Evolutionary conservation across 148 eudicot species (phyloP), one percentile per base, ranked within the genome.

Genomic region (Salicornia ramosissima): DNA sequence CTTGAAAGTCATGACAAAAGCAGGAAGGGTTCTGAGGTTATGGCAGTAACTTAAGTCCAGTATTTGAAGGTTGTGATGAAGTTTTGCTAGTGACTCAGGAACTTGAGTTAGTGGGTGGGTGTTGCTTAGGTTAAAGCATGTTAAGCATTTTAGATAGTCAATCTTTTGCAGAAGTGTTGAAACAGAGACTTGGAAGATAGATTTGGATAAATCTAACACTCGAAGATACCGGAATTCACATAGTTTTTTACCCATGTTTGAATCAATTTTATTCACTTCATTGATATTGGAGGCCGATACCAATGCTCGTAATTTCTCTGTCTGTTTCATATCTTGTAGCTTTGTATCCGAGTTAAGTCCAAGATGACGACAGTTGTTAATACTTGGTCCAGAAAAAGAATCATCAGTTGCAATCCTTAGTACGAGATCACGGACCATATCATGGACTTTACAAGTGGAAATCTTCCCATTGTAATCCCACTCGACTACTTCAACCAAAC

Each of bases 371-470:
- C 74, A 61, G 39, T 67, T 69, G 28, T 58, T 42, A 22, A 67
- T 66, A 70, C 51, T 30, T 49, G 59, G 64, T 24, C 75, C 76
- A 40, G 71, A 69, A 71, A 83, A 83, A 49, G 74, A 73, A 52
- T 83, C 81, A n/a, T 80, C 86, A 30, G 52, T 42, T 29, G 86
- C 84, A 30, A 75, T 79, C 64, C 65, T 50, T 58, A 82, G 76
- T 71, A 83, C 81, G 29, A 78, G 77, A 62, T 85, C 88, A n/a
- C 86, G 82, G 47, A 83, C 86, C 84, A 83, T 77, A 68, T 83
- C 86, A 74, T 85, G 86, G 22, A 82, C 82, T 77, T 82, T 84
- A 60, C 85, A 82, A 5, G 83, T 81, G 53, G 75, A 47, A 46
- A 82, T 79, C 30, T 69, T 79, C 33, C 85, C 85, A 51, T 67